Evolutionary conservation across 2,329 filamentous ascomycete genomes (phyloP), one percentile per base, ranked within the genome.

Genomic region (Colletotrichum sp.): DNA sequence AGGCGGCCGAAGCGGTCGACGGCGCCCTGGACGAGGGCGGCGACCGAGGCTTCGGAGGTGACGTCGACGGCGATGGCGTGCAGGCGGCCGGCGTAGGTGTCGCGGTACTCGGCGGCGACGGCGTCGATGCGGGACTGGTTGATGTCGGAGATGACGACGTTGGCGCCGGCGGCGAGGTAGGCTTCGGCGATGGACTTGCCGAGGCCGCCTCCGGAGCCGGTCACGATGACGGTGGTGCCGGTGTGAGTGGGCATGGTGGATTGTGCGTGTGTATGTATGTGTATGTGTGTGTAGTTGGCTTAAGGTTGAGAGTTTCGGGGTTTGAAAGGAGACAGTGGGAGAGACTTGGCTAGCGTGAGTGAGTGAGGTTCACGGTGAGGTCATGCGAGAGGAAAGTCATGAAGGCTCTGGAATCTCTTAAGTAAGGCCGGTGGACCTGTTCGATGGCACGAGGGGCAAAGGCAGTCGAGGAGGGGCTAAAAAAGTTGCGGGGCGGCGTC

Each of bases 121-220:
- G 71, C 48, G 32, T 57, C 26, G 60, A 78, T 39, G 68, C 75
- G 77, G 39, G 77, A 64, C 21, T 77, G 60, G 36, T 80, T 78
- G 74, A 84, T 75, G 77, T 85, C 83, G 79, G 83, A 82, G 68
- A 85, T 77, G 63, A 81, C 80, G 32, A 85, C 81, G 77, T 81
- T 82, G 48, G 81, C 81, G 67, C 83, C 83, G 4, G 79, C 78
- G 13, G 77, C 73, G 57, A 85, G 80, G 70, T 82, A 83, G 57
- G 77, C 78, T 24, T 79, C 78, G 36, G 82, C 83, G 30, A 84
- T 82, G 76, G 70, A 73, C 60, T 80, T 80, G 64, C 84, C 83
- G 21, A 85, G 78, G 6, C 83, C 83, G 60, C 81, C 80, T 10
- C 79, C 82, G 12, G 78, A 82, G 57, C 83, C 83, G 21, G 83